Conservation (phyloP, 345 rosid genomes). For the Reutealis trisperma region DNA sequence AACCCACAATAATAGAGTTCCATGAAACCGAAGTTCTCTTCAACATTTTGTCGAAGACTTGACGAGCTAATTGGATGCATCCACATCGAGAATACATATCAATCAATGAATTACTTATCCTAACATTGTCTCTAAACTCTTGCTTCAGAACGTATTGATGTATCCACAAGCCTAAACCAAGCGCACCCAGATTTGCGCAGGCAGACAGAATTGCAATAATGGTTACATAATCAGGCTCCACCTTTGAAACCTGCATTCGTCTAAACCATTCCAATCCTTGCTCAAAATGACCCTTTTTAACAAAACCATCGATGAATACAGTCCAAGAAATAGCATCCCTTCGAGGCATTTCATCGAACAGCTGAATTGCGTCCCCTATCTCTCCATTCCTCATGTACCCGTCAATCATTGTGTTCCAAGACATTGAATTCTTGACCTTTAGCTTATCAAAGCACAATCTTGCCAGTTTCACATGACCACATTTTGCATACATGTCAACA, state of each 20-base stretch:
- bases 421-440: conserved; percentile 14
- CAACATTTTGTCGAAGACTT: conserved; percentile 25
- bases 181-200: conserved; percentile 28
- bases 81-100: conserved; percentile 31
- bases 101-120: conserved; percentile 26
- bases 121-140: conserved; percentile 24
- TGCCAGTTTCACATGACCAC: conserved; percentile 16
- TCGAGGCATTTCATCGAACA: conserved; percentile 35
- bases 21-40: conserved; percentile 26
- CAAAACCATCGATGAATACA: conserved; percentile 29
- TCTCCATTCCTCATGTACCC: conserved; percentile 25
- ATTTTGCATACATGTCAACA: conserved; percentile 30
- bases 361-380: conserved; percentile 4
- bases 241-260: conserved; percentile 26
- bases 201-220: conserved; percentile 28
- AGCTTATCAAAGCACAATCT: conserved; percentile 24
- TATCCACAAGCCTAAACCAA: conserved; percentile 30
- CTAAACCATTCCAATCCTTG: conserved; percentile 27
- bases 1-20: conserved; percentile 33
- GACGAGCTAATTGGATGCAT: conserved; percentile 21
- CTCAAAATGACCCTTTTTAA: conserved; percentile 26
- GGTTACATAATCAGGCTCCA: conserved; percentile 31
- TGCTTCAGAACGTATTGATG: conserved; percentile 24
- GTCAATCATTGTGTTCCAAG: conserved; percentile 33
- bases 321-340: conserved; percentile 31